These are phyloP conservation scores for Rhizopogon sp. DNA, from an alignment of 768 basidiomycete species.

Conservation along the genomic window DNA sequence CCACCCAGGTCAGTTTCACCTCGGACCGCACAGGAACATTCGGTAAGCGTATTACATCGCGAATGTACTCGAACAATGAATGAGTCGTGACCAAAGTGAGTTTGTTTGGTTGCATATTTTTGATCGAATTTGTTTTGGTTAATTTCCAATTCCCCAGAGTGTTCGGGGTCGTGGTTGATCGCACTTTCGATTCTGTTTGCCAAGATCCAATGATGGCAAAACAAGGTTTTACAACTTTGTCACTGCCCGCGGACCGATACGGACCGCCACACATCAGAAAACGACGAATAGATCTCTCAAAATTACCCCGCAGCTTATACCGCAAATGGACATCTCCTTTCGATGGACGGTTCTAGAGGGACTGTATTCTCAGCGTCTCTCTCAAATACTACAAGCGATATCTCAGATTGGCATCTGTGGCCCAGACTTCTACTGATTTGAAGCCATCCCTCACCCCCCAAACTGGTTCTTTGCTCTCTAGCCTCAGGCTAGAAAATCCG, in stretches of 20 bases:
- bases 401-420: background rate
- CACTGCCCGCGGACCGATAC: background rate
- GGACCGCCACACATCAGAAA: background rate
- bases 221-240: background rate
- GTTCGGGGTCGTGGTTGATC: background rate
- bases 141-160: constrained; percentile 1
- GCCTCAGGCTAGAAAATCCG: background rate
- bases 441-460: background rate
- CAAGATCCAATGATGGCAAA: background rate
- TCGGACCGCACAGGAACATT: no score
- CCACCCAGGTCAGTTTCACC: no score
- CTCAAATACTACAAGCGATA: background rate
- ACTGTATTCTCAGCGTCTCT: background rate
- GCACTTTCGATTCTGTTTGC: background rate
- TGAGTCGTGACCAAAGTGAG: background rate
- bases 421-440: background rate
- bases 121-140: background rate
- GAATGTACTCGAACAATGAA: background rate
- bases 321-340: background rate
- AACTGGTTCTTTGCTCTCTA: background rate
- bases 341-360: background rate
- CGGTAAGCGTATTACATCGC: background rate
- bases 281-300: background rate
- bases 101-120: background rate
- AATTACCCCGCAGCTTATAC: background rate